Conservation (phyloP, 768 basidiomycete species). For the Trametes cingulata region DNA sequence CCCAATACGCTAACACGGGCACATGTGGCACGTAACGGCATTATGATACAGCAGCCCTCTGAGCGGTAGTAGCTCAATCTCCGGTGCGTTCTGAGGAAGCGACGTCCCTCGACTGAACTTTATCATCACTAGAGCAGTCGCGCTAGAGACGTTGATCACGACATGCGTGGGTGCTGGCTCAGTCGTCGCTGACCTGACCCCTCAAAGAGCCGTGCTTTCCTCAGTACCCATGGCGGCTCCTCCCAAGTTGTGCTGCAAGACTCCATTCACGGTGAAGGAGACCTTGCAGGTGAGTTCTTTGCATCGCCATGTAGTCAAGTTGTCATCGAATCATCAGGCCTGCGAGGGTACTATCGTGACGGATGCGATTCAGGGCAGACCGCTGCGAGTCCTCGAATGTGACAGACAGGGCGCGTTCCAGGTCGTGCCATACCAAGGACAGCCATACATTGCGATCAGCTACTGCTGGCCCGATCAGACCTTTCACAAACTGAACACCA, state of each 20-base stretch:
- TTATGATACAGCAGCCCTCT: no score
- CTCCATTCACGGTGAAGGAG: not conserved
- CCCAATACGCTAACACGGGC: no score
- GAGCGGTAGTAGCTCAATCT: no score
- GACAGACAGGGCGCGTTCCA: not conserved
- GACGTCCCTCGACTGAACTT: no score
- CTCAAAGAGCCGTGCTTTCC: not conserved
- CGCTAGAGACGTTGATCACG: no score
- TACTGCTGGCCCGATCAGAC: conserved; percentile 7
- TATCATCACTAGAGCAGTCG: no score
- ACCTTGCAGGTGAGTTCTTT: not conserved
- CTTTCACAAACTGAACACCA: not conserved
- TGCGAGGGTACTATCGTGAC: not conserved
- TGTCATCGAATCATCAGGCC: not conserved
- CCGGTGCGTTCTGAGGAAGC: no score
- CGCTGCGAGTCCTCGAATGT: not conserved
- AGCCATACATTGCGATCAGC: conserved; percentile 16
- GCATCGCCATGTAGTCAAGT: not conserved
- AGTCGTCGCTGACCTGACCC: no score
- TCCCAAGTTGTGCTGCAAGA: no score
- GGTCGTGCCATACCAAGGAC: not conserved
- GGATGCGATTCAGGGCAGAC: not conserved
- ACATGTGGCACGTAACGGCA: no score
- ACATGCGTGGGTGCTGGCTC: no score
- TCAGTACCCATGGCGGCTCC: not conserved